Evolutionary conservation across 371 early-diverging fungal genomes (phyloP).

Genomic region (Syncephalis fuscata): DNA sequence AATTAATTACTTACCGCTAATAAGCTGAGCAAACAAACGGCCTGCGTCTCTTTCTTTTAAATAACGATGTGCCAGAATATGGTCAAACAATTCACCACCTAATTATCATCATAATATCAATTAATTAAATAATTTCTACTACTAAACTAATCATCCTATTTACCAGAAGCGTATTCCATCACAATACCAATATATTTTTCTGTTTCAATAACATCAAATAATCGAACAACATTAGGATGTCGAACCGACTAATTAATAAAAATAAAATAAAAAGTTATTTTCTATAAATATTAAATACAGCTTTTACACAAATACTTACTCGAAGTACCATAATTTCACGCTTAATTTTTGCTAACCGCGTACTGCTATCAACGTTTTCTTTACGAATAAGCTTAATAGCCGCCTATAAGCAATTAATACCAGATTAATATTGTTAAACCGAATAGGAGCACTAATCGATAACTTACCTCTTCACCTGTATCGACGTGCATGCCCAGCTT

Average conservation of each 20-base stretch:
- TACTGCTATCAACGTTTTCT: constrained; percentile 60
- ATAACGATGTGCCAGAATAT: constrained; percentile 85
- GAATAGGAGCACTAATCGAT: too few relatives aligned
- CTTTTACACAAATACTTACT: too few relatives aligned
- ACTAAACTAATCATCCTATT: not conserved
- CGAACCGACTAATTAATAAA: constrained; percentile 58
- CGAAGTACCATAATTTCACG: constrained; percentile 67
- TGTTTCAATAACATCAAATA: constrained; percentile 93
- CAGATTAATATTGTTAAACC: too few relatives aligned
- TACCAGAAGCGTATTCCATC: constrained; percentile 87
- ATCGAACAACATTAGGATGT: constrained; percentile 83
- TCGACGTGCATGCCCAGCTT: constrained; percentile 83
- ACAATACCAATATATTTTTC: constrained; percentile 89
- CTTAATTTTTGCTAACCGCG: constrained; percentile 61
- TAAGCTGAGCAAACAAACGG: constrained; percentile 85
- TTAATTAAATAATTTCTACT: not conserved
- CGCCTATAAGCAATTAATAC: constrained; percentile 24
- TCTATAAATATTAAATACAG: too few relatives aligned
- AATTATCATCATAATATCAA: not conserved
- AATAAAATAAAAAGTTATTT: too few relatives aligned
- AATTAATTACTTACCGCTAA: constrained; percentile 29
- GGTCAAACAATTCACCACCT: constrained; percentile 93
- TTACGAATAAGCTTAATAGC: constrained; percentile 70
- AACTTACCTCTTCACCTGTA: constrained; percentile 75
- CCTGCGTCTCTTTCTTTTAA: constrained; percentile 84